Base-by-base conservation (phyloP, 2,329 filamentous ascomycete genomes). In the Phyllosticta citribraziliensis region DNA sequence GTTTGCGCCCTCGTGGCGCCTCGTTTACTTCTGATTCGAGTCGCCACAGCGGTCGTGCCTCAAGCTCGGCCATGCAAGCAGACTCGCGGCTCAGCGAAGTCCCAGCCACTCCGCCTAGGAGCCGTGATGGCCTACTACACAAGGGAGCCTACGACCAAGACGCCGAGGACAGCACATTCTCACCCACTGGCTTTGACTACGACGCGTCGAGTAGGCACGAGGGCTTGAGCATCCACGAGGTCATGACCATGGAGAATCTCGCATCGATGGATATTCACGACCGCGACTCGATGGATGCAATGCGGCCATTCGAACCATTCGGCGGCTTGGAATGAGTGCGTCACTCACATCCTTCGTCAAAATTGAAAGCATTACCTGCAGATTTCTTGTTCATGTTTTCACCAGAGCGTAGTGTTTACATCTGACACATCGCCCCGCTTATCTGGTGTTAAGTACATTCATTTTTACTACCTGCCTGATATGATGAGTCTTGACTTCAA, bases 71-170 rank as follows among this genome's bases (percentile, higher is more conserved):
- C 3, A n/a, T 47, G 40, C 40, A 47, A 30, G 60, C 55, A 24
- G 53, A 58, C 19, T 51, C 56, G 10, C 22, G 40, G 51, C 24
- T 58, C 11, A 47, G 52, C 33, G n/a, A 73, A 12, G 69, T 68
- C 27, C 58, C 65, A 1, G 66, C 66, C 1, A 56, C 35, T 6
- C 57, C 60, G 47, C 73, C 72, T 2, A 69, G 71, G 56, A 55
- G 52, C n/a, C 53, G 58, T 27, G 58, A 54, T n/a, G 58, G 58
- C 52, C 75, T 85, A 10, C 75, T 85, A 66, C 74, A 80, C 47
- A 78, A 78, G 66, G 78, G 78, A 55, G 80, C 75, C 66, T 85
- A 85, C 64, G 84, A 86, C 66, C 78, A 79, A 64, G 83, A 85
- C 66, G 83, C 83, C 0, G 81, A 84, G 66, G 78, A 76, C 52